Conservation (phyloP, 2,329 filamentous ascomycete species). For the Madurella fahalii region DNA sequence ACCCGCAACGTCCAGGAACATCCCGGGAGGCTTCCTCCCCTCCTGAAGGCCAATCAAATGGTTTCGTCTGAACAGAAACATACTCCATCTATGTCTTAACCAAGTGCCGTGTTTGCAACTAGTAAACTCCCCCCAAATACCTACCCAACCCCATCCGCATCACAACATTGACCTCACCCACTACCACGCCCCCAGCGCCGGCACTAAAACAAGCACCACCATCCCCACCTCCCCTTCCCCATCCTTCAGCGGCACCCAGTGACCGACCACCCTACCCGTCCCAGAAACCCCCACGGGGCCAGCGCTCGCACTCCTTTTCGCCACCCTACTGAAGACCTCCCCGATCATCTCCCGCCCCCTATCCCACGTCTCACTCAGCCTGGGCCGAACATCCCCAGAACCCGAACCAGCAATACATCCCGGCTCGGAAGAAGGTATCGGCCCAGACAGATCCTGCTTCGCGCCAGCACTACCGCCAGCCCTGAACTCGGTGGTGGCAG, state of each 20-base stretch:
- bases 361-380: constrained; percentile 22
- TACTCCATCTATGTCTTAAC: too few species aligned
- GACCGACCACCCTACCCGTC: constrained; percentile 25
- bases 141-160: too few species aligned
- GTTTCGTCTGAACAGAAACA: too few species aligned
- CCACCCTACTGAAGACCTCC: constrained; percentile 11
- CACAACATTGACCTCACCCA: too few species aligned
- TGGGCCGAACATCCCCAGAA: constrained; percentile 3
- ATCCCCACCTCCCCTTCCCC: constrained; percentile 30
- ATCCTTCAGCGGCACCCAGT: constrained; percentile 36
- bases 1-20: too few species aligned
- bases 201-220: constrained; percentile 33
- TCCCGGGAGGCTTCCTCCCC: too few species aligned
- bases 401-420: background rate
- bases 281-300: background rate
- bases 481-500: too few species aligned
- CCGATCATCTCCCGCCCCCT: constrained; percentile 18
- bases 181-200: too few species aligned
- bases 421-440: background rate
- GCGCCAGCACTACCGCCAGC: too few species aligned
- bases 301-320: constrained; percentile 7
- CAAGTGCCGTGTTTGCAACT: too few species aligned
- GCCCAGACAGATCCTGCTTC: background rate
- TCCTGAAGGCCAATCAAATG: too few species aligned
- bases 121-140: too few species aligned